Conservation (phyloP, 2,329 filamentous ascomycete species). For the Sporothrix protearum region DNA sequence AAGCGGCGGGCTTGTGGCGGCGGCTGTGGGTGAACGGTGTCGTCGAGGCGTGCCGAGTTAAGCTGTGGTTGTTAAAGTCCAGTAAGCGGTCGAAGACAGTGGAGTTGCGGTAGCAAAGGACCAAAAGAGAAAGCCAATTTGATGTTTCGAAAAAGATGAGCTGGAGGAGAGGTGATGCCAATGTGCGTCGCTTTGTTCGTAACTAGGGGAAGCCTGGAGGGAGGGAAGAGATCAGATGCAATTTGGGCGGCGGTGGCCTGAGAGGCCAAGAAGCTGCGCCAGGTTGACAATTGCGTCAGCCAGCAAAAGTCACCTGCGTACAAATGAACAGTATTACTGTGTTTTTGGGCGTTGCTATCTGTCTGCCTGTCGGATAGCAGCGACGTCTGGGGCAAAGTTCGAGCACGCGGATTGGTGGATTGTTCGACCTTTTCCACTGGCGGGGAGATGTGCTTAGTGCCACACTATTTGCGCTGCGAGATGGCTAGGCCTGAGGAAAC, state of each 20-base stretch:
- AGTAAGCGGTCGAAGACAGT: conserved; percentile 6
- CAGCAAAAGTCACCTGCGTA: conserved; percentile 13
- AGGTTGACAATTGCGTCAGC: conserved; percentile 16
- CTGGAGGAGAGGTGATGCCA: too few species aligned
- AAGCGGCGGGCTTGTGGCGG: not conserved
- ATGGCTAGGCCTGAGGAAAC: not conserved
- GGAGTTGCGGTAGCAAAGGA: not conserved
- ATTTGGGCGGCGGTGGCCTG: conserved; percentile 23
- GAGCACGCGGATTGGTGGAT: conserved; percentile 9
- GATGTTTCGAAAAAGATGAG: not conserved
- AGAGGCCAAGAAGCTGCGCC: not conserved
- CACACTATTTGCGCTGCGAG: not conserved
- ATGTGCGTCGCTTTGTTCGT: not conserved
- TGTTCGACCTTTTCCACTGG: not conserved
- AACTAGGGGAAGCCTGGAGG: not conserved
- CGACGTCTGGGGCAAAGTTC: conserved; percentile 5
- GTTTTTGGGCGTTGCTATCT: not conserved
- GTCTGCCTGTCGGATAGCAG: not conserved
- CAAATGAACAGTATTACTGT: not conserved
- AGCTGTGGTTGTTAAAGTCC: conserved; percentile 13
- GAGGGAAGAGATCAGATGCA: conserved; percentile 22
- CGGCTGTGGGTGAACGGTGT: not conserved
- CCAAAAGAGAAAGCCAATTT: conserved; percentile 13
- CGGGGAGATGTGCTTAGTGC: not conserved
- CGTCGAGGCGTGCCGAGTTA: not conserved